A percentile compares a stretch with the other conserved stretches of the same genome.
These are phyloP conservation scores for Thozetella sp. DNA, from an alignment of 495 filamentous ascomycete genomes.

Conservation along the genomic window DNA sequence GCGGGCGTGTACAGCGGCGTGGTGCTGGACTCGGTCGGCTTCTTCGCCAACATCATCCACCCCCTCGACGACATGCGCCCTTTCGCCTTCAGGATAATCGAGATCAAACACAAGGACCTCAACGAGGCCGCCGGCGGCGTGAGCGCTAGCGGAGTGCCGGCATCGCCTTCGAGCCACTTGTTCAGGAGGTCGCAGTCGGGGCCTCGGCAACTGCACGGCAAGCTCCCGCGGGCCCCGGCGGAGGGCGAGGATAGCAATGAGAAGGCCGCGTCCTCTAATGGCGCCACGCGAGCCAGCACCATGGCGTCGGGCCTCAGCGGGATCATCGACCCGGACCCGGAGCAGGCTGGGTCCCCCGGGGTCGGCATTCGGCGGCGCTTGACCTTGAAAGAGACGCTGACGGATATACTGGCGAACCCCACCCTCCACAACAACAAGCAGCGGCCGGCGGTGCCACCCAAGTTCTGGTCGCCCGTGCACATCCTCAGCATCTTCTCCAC, in stretches of 20 bases:
- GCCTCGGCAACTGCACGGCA: background rate
- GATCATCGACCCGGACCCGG: background rate
- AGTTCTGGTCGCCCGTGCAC: conserved; percentile 49
- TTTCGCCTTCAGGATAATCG: conserved; percentile 46
- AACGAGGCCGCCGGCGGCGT: conserved; percentile 20
- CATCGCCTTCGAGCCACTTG: background rate
- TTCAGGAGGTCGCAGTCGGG: background rate
- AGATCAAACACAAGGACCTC: conserved; percentile 38
- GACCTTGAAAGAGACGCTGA: conserved; percentile 32
- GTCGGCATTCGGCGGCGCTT: conserved; percentile 20
- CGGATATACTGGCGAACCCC: conserved; percentile 34
- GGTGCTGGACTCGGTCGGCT: conserved; percentile 54
- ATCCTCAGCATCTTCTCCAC: conserved; percentile 50
- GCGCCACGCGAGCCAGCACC: background rate
- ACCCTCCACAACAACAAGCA: conserved; percentile 27
- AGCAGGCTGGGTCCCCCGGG: conserved; percentile 10
- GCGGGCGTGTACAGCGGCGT: conserved; percentile 60
- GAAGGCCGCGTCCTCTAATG: conserved; percentile 2
- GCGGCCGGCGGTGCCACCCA: conserved; percentile 46
- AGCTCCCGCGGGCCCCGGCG: background rate
- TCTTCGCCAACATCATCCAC: conserved; percentile 64
- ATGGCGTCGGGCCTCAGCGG: background rate
- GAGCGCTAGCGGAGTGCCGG: conserved; percentile 4
- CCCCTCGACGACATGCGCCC: conserved; percentile 48
- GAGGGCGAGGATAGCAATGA: background rate